Base-by-base conservation (phyloP, 2,329 filamentous ascomycete genomes). In the Mycosphaerella sp. region DNA sequence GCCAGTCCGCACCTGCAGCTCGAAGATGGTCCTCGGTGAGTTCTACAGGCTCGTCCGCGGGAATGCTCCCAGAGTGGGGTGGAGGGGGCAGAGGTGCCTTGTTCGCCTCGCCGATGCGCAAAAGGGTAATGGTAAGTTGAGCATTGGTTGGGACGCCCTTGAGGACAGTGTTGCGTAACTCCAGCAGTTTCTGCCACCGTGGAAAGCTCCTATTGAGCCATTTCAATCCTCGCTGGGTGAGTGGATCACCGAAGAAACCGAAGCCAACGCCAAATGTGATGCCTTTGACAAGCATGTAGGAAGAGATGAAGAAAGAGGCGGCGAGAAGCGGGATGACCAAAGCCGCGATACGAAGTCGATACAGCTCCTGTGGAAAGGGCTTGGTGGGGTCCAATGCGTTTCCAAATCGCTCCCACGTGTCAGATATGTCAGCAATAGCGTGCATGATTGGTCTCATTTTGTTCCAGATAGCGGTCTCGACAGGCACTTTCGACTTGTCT, bases 81-180 rank as follows among this genome's bases (percentile, higher is more conserved):
- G 80, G 79, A 9, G 80, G 75, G 31, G 88, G 87, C 0, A 95
- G 71, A 0, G 89, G 89, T 0, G 87, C 84, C 60, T 87, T 86
- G 71, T 91, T 91, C 9, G 81, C 81, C 70, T 95, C 89, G 40
- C 88, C 89, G 31, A 92, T 83, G 4, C 89, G 85, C 9, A 95
- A 80, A 1, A 95, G 77, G 0, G 89, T 95, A 29, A 95, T 74
- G 0, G 88, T 84, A 14, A 95, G 80, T 66, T 95, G 89, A 3
- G 88, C 87, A 66, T 95, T 93, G 1, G 89, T 95, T 0, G 89
- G 89, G 0, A 93, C 84, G 2, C 88, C 87, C 66, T 86, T 88
- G 48, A 95, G 80, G 1, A 93, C 68, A 0, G 86, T 89, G 59
- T 89, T 89, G 56, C 85, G 79, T 9, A 89, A 72, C 63, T 90